These are phyloP conservation scores for Gleditsia sinensis DNA, from an alignment of 306 rosid genomes.

Conservation along the genomic window DNA sequence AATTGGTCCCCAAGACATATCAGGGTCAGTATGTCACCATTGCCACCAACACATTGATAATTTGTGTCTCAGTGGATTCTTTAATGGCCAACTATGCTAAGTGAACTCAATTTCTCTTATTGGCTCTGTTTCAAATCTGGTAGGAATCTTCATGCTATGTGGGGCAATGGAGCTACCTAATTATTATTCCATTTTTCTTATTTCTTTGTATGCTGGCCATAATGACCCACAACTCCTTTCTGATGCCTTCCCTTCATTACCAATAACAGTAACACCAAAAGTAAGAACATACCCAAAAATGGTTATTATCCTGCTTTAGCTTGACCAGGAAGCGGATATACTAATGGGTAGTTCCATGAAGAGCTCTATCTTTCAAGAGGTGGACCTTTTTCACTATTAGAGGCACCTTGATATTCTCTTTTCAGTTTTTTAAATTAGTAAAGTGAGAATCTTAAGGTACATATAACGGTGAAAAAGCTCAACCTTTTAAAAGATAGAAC, in stretches of 20 bases:
- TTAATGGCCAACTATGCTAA: constrained; percentile 62
- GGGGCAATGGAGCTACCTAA: constrained; percentile 37
- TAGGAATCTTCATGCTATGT: constrained; percentile 29
- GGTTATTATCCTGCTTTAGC: neutral
- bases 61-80: constrained; percentile 66
- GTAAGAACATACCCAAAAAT: neutral
- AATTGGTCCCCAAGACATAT: constrained; percentile 72
- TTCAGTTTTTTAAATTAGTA: no score
- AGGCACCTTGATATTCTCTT: no score
- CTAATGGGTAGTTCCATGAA: neutral
- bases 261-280: neutral
- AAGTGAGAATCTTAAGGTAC: no score
- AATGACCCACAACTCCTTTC: constrained; percentile 12
- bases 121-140: constrained; percentile 34
- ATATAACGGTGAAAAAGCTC: no score
- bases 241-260: neutral
- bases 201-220: constrained; percentile 17
- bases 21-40: constrained; percentile 58
- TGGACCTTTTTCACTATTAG: no score
- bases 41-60: constrained; percentile 78
- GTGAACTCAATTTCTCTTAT: constrained; percentile 38
- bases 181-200: constrained; percentile 32
- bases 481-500: no score
- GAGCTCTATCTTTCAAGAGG: no score
- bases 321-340: neutral